These are phyloP conservation scores for Colletotrichum karsti DNA, from an alignment of 2,329 filamentous ascomycete genomes.

Conservation along the genomic window DNA sequence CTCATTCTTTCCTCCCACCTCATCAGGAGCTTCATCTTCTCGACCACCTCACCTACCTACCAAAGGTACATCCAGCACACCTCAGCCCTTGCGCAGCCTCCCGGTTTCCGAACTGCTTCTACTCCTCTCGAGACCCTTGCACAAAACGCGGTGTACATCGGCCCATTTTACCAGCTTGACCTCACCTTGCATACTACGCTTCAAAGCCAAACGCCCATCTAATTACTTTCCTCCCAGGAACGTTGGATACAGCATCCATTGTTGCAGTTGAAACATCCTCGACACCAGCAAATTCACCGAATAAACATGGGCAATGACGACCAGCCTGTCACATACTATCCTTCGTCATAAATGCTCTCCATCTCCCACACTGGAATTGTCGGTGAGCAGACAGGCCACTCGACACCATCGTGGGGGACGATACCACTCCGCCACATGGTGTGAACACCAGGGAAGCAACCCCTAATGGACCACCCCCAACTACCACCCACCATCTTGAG, in stretches of 20 bases:
- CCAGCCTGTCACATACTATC: not conserved
- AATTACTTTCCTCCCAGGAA: not conserved
- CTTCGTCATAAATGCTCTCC: not conserved
- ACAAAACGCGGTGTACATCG: not conserved
- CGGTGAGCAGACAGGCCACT: slow-evolving; percentile 8
- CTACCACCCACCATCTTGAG: not conserved
- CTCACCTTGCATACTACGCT: not conserved
- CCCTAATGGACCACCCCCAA: not conserved
- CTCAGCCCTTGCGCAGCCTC: not conserved
- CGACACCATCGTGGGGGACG: not conserved
- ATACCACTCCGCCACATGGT: not conserved
- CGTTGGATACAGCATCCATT: too few species aligned
- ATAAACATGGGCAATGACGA: too few species aligned
- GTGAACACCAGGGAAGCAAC: not conserved
- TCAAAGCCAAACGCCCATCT: not conserved
- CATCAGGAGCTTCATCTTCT: not conserved
- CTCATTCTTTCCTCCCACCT: not conserved
- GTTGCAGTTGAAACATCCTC: too few species aligned
- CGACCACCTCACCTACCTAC: too few species aligned
- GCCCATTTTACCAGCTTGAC: not conserved
- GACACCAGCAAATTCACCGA: too few species aligned
- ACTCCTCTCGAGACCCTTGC: not conserved
- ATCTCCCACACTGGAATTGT: not conserved
- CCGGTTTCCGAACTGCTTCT: not conserved
- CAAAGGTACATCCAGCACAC: too few species aligned